A percentile compares a stretch with the other conserved stretches of the same genome.
phyloP scores from a whole-genome alignment of 495 filamentous ascomycete genomes.

The Penicillium odoratum region DNA sequence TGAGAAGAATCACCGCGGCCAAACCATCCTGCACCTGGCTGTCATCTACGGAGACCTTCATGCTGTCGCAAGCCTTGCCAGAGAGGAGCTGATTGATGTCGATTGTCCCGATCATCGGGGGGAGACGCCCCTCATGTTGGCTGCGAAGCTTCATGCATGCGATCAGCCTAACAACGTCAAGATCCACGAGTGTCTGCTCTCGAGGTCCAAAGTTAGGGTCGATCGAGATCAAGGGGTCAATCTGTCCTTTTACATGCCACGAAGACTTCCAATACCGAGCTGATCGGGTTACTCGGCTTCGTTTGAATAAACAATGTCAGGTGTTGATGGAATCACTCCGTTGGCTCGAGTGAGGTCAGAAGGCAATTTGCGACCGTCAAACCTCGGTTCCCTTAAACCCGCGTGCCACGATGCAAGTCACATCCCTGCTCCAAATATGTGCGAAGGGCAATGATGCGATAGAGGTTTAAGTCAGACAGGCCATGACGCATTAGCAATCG shows the following conservation, averaged over 20 bases:
- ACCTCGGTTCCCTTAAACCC: background rate
- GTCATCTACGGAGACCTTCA: constrained; percentile 3
- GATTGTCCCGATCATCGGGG: constrained; percentile 6
- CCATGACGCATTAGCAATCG: background rate
- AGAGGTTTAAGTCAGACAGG: background rate
- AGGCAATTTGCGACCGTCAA: background rate
- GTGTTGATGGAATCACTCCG: background rate
- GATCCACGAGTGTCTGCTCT: background rate
- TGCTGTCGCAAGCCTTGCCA: background rate
- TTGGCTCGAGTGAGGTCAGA: background rate
- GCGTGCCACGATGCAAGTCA: background rate
- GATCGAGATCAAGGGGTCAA: background rate
- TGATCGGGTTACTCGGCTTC: background rate
- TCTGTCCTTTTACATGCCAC: background rate
- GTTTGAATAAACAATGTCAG: background rate
- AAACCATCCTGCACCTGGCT: constrained; percentile 3
- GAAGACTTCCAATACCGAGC: background rate
- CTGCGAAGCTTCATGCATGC: background rate
- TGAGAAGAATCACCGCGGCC: background rate
- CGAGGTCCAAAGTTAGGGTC: background rate
- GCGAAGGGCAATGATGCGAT: background rate
- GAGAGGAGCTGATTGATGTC: background rate
- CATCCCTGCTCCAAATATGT: background rate
- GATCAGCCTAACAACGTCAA: background rate
- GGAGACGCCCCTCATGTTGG: background rate